A percentile compares a stretch with the other conserved stretches of the same genome.
phyloP scores from a whole-genome alignment of 1,284 basidiomycete genomes.

The Boletus smithii region DNA sequence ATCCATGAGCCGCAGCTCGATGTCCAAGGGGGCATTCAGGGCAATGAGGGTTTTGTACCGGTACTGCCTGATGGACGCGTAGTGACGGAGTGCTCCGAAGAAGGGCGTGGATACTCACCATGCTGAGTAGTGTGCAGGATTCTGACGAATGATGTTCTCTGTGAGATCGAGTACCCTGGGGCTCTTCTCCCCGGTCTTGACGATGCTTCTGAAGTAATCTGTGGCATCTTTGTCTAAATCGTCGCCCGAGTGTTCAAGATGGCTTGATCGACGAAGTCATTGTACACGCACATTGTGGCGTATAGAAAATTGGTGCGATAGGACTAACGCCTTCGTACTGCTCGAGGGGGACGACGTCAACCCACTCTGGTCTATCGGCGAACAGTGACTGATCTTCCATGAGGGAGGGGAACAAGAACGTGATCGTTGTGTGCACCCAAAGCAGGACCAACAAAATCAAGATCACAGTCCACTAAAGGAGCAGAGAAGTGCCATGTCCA shows the following conservation, averaged over 20 bases:
- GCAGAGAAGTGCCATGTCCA: not conserved
- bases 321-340: slow-evolving; percentile 79
- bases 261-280: slow-evolving; percentile 3
- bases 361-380: slow-evolving; percentile 68
- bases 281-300: slow-evolving; percentile 69
- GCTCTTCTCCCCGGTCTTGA: slow-evolving; percentile 73
- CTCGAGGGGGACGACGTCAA: slow-evolving; percentile 73
- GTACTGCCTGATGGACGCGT: slow-evolving; percentile 70
- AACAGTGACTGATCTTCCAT: slow-evolving; percentile 41
- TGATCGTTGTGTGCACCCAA: no score
- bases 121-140: slow-evolving; percentile 92
- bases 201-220: slow-evolving; percentile 84
- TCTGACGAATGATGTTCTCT: slow-evolving; percentile 79
- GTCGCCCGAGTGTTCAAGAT: slow-evolving; percentile 7
- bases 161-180: slow-evolving; percentile 81
- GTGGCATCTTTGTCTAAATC: slow-evolving; percentile 84
- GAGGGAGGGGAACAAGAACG: not conserved
- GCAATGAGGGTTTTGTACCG: slow-evolving; percentile 80
- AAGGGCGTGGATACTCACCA: slow-evolving; percentile 54
- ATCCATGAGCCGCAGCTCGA: slow-evolving; percentile 82
- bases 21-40: slow-evolving; percentile 61
- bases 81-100: slow-evolving; percentile 3
- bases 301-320: slow-evolving; percentile 87
- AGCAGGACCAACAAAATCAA: no score
- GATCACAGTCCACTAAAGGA: not conserved